Conservation (phyloP, 768 basidiomycete genomes). For the Lactarius vividus region DNA sequence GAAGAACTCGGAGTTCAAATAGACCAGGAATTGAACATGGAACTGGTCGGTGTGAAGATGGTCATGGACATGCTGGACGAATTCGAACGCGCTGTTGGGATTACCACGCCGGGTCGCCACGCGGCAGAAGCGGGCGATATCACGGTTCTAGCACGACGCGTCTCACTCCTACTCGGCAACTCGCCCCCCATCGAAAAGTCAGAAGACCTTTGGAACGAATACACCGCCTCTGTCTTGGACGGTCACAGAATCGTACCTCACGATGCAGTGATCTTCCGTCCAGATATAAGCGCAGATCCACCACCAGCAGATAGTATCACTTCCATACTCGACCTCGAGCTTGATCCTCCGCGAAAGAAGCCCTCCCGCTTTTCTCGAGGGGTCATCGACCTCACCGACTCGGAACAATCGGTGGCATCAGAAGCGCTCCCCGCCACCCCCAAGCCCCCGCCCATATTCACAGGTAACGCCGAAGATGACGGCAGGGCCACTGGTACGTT, state of each 20-base stretch:
- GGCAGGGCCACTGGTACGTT: slow-evolving; percentile 20
- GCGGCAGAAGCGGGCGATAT: slow-evolving; percentile 10
- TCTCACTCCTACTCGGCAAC: slow-evolving; percentile 21
- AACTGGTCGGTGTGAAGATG: slow-evolving; percentile 20
- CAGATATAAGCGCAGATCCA: slow-evolving; percentile 14
- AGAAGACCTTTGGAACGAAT: slow-evolving; percentile 11
- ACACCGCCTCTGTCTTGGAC: slow-evolving; percentile 17
- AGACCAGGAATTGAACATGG: slow-evolving; percentile 19
- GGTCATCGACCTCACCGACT: slow-evolving; percentile 43
- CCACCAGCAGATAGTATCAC: slow-evolving; percentile 21
- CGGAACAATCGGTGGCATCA: slow-evolving; percentile 42
- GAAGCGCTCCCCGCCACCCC: slow-evolving; percentile 52
- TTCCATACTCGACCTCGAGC: slow-evolving; percentile 30
- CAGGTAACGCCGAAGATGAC: slow-evolving; percentile 32
- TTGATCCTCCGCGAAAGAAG: slow-evolving; percentile 23
- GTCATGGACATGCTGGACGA: slow-evolving; percentile 18
- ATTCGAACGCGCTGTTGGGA: slow-evolving; percentile 22
- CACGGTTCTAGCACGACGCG: slow-evolving; percentile 25
- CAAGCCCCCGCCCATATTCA: slow-evolving; percentile 37
- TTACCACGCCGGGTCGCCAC: slow-evolving; percentile 5
- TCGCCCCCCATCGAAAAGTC: slow-evolving; percentile 7
- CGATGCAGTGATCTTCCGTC: slow-evolving; percentile 20
- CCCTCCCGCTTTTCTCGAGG: slow-evolving; percentile 11
- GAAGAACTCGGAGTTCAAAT: slow-evolving; percentile 11
- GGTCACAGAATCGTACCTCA: slow-evolving; percentile 20